phyloP scores from a whole-genome alignment of 495 filamentous ascomycete genomes.

The Penicillium maclennaniae region DNA sequence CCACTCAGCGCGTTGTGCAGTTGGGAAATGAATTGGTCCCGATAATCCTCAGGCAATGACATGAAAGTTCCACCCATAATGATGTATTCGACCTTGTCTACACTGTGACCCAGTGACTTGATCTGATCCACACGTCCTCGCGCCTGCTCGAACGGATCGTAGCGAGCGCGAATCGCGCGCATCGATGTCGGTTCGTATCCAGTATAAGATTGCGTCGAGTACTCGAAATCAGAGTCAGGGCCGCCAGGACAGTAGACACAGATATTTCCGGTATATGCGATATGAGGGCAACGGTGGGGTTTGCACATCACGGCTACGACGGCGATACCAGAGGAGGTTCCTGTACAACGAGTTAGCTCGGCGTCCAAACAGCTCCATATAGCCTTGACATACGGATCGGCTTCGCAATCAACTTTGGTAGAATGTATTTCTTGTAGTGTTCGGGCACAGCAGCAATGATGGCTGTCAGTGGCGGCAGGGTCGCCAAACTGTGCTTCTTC shows the following conservation, averaged over 20 bases:
- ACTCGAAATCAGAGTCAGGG: conserved; percentile 97
- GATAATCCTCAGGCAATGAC: conserved; percentile 84
- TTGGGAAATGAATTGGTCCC: conserved; percentile 89
- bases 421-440: conserved; percentile 98
- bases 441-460: conserved; percentile 97
- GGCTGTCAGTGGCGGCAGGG: conserved; percentile 85
- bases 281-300: conserved; percentile 95
- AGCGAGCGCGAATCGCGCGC: conserved; percentile 94
- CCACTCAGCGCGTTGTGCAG: conserved; percentile 94
- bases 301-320: conserved; percentile 99
- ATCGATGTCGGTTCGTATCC: conserved; percentile 98
- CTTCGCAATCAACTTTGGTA: conserved; percentile 93
- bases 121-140: conserved; percentile 94
- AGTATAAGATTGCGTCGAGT: conserved; percentile 97
- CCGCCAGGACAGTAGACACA: conserved; percentile 98
- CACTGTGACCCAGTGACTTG: conserved; percentile 88
- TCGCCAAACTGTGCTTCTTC: conserved; percentile 83
- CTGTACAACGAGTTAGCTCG: conserved; percentile 35
- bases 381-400: conserved; percentile 66
- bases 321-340: conserved; percentile 94
- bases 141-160: conserved; percentile 97
- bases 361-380: background rate
- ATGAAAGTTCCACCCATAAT: conserved; percentile 99
- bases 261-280: conserved; percentile 96
- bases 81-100: conserved; percentile 99